Conservation (phyloP, 2,329 filamentous ascomycete species). For the Fusarium secorum region DNA sequence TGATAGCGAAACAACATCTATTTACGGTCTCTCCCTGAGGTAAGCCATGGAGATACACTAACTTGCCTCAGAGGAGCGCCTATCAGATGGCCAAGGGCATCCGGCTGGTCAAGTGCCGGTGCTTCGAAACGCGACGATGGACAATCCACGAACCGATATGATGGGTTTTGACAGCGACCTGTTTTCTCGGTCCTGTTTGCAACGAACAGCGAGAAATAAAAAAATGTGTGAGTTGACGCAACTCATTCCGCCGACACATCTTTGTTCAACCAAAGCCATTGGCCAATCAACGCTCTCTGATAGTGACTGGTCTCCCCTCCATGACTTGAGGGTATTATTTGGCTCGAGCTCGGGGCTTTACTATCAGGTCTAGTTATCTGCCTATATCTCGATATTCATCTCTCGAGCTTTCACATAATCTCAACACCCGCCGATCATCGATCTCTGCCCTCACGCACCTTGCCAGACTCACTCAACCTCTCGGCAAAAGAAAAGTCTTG, state of each 20-base stretch:
- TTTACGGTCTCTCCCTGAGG: neutral
- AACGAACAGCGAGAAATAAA: slow-evolving; percentile 30
- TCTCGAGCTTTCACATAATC: slow-evolving; percentile 34
- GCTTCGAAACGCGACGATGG: slow-evolving; percentile 3
- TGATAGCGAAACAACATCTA: slow-evolving; percentile 31
- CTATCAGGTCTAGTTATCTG: slow-evolving; percentile 21
- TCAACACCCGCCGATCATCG: slow-evolving; percentile 18
- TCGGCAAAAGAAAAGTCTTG: slow-evolving; percentile 27
- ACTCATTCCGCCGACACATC: slow-evolving; percentile 36
- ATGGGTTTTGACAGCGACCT: neutral
- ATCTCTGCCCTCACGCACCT: neutral
- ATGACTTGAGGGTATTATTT: slow-evolving; percentile 37
- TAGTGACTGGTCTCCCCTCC: slow-evolving; percentile 35
- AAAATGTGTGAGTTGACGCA: slow-evolving; percentile 28
- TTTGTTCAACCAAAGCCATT: slow-evolving; percentile 40
- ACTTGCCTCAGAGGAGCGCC: slow-evolving; percentile 5
- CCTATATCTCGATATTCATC: slow-evolving; percentile 27
- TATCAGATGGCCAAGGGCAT: slow-evolving; percentile 4
- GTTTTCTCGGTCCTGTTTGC: slow-evolving; percentile 38
- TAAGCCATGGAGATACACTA: neutral
- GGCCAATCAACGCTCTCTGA: slow-evolving; percentile 45
- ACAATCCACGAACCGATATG: neutral
- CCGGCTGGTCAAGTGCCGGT: slow-evolving; percentile 10
- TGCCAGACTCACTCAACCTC: slow-evolving; percentile 2
- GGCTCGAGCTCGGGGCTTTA: slow-evolving; percentile 29